Evolutionary conservation across 2,329 filamentous ascomycete genomes (phyloP).

Genomic region (Fusarium ramigenum): DNA sequence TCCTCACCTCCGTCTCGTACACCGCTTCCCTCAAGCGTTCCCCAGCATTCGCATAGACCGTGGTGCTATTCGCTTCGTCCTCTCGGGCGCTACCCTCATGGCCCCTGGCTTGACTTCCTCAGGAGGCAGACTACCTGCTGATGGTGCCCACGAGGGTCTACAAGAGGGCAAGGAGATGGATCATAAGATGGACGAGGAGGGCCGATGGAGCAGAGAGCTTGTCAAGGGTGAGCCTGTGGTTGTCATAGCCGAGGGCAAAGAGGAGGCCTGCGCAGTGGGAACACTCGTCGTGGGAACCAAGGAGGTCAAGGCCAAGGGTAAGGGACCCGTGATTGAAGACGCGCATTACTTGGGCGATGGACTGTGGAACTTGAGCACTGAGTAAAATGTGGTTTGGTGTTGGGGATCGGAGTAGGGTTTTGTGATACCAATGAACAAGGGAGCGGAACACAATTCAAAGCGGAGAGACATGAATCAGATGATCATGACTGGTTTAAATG

Average conservation of each 20-base stretch:
- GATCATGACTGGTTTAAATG: background rate
- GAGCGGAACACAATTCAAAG: background rate
- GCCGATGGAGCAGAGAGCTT: slow-evolving; percentile 72
- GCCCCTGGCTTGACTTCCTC: slow-evolving; percentile 88
- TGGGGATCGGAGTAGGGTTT: slow-evolving; percentile 1
- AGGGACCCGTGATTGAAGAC: slow-evolving; percentile 92
- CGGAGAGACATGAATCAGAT: background rate
- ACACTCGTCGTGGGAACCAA: slow-evolving; percentile 84
- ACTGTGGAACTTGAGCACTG: slow-evolving; percentile 77
- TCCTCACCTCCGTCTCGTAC: slow-evolving; percentile 88
- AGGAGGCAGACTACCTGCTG: slow-evolving; percentile 80
- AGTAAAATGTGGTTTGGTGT: slow-evolving; percentile 47
- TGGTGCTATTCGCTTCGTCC: slow-evolving; percentile 95
- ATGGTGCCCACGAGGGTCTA: slow-evolving; percentile 47
- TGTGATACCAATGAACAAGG: slow-evolving; percentile 35
- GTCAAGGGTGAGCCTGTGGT: slow-evolving; percentile 86
- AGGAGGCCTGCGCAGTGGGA: slow-evolving; percentile 88
- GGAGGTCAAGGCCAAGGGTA: slow-evolving; percentile 93
- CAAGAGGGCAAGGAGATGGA: slow-evolving; percentile 56
- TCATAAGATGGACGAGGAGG: slow-evolving; percentile 57
- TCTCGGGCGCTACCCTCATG: slow-evolving; percentile 95
- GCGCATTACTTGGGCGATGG: slow-evolving; percentile 95
- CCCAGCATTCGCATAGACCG: slow-evolving; percentile 89
- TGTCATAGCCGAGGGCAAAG: slow-evolving; percentile 92
- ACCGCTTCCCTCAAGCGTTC: slow-evolving; percentile 88